phyloP scores from a whole-genome alignment of 352 stramenopile species.

The Globisporangium takayamanum region DNA sequence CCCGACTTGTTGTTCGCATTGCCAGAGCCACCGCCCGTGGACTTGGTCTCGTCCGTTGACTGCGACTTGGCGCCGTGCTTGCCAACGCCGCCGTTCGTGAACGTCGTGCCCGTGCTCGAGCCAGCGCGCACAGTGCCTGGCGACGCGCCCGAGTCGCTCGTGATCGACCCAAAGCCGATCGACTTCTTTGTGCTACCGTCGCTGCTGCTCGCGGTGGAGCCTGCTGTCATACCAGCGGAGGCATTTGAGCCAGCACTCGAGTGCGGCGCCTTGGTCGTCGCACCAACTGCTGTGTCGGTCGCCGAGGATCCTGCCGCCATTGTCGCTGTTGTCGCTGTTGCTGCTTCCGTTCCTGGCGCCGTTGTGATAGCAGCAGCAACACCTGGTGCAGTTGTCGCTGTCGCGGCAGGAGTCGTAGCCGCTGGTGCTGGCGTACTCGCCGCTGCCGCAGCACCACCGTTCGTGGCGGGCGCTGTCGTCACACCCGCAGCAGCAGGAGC shows the following conservation, averaged over 20 bases:
- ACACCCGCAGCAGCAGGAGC: constrained; percentile 1
- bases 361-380: neutral
- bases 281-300: neutral
- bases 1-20: constrained; percentile 35
- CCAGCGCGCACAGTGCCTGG: constrained; percentile 11
- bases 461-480: neutral
- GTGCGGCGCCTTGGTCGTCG: neutral
- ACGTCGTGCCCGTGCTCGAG: constrained; percentile 12
- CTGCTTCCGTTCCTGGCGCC: neutral
- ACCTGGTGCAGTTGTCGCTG: neutral
- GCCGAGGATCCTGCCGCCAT: constrained; percentile 5
- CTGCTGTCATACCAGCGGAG: neutral
- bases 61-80: constrained; percentile 2
- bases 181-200: constrained; percentile 2
- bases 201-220: neutral
- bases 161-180: constrained; percentile 11
- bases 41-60: neutral
- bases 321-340: neutral
- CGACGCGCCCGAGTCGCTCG: constrained; percentile 1
- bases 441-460: too few species aligned
- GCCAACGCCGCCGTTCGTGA: constrained; percentile 11
- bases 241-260: too few species aligned
- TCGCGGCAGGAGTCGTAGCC: neutral
- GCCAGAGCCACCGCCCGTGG: constrained; percentile 4
- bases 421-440: neutral